Percentiles rank a stretch among this genome's conserved stretches.
phyloP scores from a whole-genome alignment of 2,329 filamentous ascomycete species.

The Alternaria arborescens region DNA sequence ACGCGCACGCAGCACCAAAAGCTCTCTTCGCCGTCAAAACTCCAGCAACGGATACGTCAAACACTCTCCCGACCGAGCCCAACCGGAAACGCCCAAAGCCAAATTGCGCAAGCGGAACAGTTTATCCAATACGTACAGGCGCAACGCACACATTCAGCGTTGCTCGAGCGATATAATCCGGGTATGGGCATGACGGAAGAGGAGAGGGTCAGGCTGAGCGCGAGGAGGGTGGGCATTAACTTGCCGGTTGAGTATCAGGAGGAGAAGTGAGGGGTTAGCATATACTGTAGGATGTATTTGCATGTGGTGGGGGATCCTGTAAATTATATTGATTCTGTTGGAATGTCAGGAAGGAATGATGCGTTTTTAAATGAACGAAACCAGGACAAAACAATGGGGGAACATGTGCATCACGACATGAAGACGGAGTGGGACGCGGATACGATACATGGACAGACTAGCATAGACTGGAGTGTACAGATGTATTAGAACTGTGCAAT shows the following conservation, averaged over 20 bases:
- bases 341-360: background rate
- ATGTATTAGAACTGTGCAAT: background rate
- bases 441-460: background rate
- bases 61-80: conserved; percentile 59
- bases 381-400: background rate
- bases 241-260: conserved; percentile 70
- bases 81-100: conserved; percentile 15
- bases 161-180: conserved; percentile 93
- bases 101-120: conserved; percentile 72
- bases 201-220: conserved; percentile 83
- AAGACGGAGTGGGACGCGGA: background rate
- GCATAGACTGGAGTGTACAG: background rate
- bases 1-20: conserved; percentile 47
- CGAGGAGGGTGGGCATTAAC: conserved; percentile 89
- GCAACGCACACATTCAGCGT: conserved; percentile 81
- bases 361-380: background rate
- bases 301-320: background rate
- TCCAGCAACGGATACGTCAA: conserved; percentile 74
- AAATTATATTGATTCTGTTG: background rate
- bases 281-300: background rate
- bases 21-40: conserved; percentile 67
- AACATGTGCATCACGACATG: background rate
- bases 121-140: conserved; percentile 80
- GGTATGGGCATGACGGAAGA: conserved; percentile 87
- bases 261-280: conserved; percentile 9